Conservation (phyloP, 352 stramenopile genomes). For the Pythium folliculosum region DNA sequence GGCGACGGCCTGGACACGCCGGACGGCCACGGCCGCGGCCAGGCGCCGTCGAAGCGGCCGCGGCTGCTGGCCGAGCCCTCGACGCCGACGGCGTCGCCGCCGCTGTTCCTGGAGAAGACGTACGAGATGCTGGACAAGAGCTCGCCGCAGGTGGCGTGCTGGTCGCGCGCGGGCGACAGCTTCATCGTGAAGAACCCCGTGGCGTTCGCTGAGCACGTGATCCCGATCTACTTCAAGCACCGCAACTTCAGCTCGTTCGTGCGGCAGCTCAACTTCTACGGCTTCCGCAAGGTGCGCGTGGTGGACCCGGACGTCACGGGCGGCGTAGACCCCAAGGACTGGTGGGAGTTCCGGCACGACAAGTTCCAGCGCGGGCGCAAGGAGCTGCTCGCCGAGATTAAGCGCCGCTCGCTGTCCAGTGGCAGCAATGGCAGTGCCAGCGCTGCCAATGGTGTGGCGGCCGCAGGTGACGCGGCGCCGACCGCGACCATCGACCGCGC, state of each 20-base stretch:
- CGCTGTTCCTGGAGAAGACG: conserved; percentile 90
- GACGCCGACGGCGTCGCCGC: conserved; percentile 10
- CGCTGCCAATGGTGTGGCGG: background rate
- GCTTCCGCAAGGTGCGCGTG: conserved; percentile 82
- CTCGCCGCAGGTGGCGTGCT: conserved; percentile 68
- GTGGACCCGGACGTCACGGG: conserved; percentile 43
- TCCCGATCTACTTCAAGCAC: conserved; percentile 93
- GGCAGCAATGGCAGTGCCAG: conserved; percentile 3
- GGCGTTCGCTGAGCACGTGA: conserved; percentile 84
- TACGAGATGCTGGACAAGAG: conserved; percentile 90
- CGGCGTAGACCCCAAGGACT: conserved; percentile 54
- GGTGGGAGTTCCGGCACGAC: conserved; percentile 88
- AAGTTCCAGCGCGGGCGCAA: conserved; percentile 73
- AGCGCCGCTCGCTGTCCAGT: conserved; percentile 40
- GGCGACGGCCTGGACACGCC: conserved; percentile 35
- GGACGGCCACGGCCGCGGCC: conserved; percentile 24
- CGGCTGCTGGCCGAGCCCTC: background rate
- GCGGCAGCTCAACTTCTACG: conserved; percentile 92
- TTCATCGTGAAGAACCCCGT: conserved; percentile 90
- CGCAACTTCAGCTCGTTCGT: conserved; percentile 93
- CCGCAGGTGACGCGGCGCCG: conserved; percentile 14
- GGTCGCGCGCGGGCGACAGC: conserved; percentile 73
- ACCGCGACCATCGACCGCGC: conserved; percentile 46
- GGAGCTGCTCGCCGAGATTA: conserved; percentile 79
- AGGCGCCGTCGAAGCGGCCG: conserved; percentile 14